Percentiles rank a stretch among this genome's conserved stretches.
Conservation (phyloP, 2,329 filamentous ascomycete genomes). For the Fusarium austroafricanum region DNA sequence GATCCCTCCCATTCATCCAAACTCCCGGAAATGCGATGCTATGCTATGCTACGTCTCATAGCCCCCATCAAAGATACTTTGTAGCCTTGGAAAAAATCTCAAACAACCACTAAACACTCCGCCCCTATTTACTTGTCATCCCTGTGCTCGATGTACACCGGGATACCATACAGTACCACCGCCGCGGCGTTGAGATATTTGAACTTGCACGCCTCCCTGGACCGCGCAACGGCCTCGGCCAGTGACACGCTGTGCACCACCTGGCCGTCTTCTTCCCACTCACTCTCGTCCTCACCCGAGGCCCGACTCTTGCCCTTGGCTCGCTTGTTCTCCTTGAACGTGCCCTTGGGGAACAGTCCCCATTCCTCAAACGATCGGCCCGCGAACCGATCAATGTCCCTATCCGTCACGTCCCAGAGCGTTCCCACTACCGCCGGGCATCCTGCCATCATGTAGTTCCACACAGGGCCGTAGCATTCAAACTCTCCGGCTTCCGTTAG, state of each 20-base stretch:
- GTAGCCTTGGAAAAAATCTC: slow-evolving; percentile 5
- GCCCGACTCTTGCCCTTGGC: slow-evolving; percentile 45
- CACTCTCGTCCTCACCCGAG: slow-evolving; percentile 41
- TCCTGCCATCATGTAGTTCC: slow-evolving; percentile 92
- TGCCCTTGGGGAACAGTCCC: slow-evolving; percentile 73
- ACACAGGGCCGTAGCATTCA: slow-evolving; percentile 88
- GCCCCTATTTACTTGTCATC: slow-evolving; percentile 39
- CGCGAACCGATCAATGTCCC: slow-evolving; percentile 95
- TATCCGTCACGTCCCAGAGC: slow-evolving; percentile 97
- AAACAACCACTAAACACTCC: slow-evolving; percentile 13
- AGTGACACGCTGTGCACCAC: slow-evolving; percentile 64
- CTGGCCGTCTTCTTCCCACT: slow-evolving; percentile 42
- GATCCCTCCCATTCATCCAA: slow-evolving; percentile 22
- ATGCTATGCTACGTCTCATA: slow-evolving; percentile 22
- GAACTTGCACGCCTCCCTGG: slow-evolving; percentile 83
- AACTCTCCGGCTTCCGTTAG: slow-evolving; percentile 84
- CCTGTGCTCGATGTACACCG: slow-evolving; percentile 75
- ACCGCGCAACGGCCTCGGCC: slow-evolving; percentile 83
- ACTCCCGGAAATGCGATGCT: slow-evolving; percentile 36
- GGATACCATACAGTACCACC: slow-evolving; percentile 94
- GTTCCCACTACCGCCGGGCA: slow-evolving; percentile 89
- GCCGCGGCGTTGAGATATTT: slow-evolving; percentile 93
- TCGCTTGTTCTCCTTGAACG: slow-evolving; percentile 54
- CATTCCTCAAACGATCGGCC: slow-evolving; percentile 83
- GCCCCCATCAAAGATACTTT: slow-evolving; percentile 15